Evolutionary conservation across 768 basidiomycete genomes (phyloP).

Genomic region (Botryobasidium botryosum): DNA sequence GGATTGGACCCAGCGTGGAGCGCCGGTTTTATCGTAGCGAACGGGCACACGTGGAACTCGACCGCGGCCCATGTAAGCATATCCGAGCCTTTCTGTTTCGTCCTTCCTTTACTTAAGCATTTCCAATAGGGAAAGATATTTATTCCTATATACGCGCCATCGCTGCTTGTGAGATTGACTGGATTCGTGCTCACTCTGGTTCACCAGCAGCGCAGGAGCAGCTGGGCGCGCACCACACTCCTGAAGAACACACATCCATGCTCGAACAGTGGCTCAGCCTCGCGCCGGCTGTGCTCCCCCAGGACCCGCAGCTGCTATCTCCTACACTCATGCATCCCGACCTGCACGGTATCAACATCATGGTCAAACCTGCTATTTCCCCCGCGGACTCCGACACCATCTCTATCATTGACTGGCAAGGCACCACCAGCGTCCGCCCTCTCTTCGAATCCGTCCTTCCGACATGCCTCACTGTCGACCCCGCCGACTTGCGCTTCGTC

Average conservation of each 20-base stretch:
- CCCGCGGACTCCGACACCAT: constrained; percentile 1
- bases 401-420: constrained; percentile 14
- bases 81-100: too few relatives aligned
- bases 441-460: background rate
- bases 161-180: too few relatives aligned
- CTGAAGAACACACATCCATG: background rate
- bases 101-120: too few relatives aligned
- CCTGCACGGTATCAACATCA: constrained; percentile 10
- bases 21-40: constrained; percentile 19
- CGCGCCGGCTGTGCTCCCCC: background rate
- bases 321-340: constrained; percentile 14
- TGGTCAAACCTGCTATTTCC: constrained; percentile 10
- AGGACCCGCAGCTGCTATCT: background rate
- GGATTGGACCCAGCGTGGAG: constrained; percentile 20
- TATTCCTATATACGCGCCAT: background rate
- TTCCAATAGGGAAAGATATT: background rate
- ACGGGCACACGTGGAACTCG: constrained; percentile 14
- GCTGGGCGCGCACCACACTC: background rate
- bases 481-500: too few relatives aligned
- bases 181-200: too few relatives aligned
- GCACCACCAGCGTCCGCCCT: background rate
- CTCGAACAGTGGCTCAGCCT: background rate
- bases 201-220: too few relatives aligned
- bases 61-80: constrained; percentile 24
- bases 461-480: too few relatives aligned